Percentiles rank a stretch among this genome's conserved stretches.
Evolutionary conservation across 2,329 filamentous ascomycete species (phyloP).

Genomic region (Aureobasidium subglaciale): DNA sequence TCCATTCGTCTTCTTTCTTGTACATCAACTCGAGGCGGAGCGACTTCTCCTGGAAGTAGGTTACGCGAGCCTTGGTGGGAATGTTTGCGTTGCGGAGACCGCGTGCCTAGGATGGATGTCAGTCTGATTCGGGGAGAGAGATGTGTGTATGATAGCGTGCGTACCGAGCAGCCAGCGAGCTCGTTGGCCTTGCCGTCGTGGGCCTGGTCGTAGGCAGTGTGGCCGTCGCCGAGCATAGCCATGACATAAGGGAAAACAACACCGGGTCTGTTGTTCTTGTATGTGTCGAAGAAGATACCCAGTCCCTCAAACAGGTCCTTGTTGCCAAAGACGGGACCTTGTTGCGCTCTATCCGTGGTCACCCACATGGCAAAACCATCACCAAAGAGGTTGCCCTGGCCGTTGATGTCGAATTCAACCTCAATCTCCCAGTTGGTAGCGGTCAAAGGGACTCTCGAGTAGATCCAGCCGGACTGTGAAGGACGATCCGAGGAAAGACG

Average conservation of each 20-base stretch:
- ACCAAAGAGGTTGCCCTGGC: conserved; percentile 81
- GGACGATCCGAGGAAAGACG: conserved; percentile 84
- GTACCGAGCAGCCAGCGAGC: conserved; percentile 80
- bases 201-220: conserved; percentile 82
- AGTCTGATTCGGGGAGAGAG: neutral
- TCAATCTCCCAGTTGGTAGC: conserved; percentile 99
- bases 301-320: conserved; percentile 87
- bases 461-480: conserved; percentile 88
- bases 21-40: conserved; percentile 90
- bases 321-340: conserved; percentile 81
- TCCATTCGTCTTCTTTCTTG: conserved; percentile 84
- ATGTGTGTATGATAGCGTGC: conserved; percentile 24
- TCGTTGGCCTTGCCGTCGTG: conserved; percentile 93
- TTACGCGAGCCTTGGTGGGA: conserved; percentile 79
- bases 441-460: conserved; percentile 86
- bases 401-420: conserved; percentile 90
- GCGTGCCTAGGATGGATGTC: conserved; percentile 51
- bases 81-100: conserved; percentile 72
- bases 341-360: conserved; percentile 78
- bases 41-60: conserved; percentile 94
- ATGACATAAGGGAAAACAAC: conserved; percentile 96
- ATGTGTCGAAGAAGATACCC: conserved; percentile 94
- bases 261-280: conserved; percentile 98
- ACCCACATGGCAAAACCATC: conserved; percentile 98
- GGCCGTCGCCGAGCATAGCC: conserved; percentile 93